A percentile compares a stretch with the other conserved stretches of the same genome.
Conservation (phyloP, 2,329 filamentous ascomycete species). For the Apiospora kogelbergensis region DNA sequence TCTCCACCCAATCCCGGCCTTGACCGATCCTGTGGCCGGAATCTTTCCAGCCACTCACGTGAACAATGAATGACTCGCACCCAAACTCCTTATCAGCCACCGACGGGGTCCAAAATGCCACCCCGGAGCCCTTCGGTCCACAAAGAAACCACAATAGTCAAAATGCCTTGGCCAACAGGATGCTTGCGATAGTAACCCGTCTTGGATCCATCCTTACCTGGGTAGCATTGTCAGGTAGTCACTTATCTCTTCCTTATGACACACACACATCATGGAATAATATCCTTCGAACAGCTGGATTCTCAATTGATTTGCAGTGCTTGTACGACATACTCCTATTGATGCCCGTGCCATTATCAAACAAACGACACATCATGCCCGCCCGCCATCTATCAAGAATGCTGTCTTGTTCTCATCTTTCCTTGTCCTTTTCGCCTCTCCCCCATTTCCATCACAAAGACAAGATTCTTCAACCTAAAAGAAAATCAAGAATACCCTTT, state of each 20-base stretch:
- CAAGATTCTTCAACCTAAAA: not conserved
- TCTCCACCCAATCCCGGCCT: conserved; percentile 3
- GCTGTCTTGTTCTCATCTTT: not conserved
- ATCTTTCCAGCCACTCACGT: conserved; percentile 11
- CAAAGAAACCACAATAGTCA: not conserved
- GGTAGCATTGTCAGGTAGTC: not conserved
- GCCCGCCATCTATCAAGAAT: conserved; percentile 1
- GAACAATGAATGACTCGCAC: not conserved
- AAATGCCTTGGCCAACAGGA: not conserved
- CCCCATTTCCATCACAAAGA: not conserved
- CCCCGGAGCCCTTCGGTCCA: not conserved
- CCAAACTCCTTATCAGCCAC: not conserved
- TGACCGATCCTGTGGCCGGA: conserved; percentile 10
- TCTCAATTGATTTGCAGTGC: not conserved
- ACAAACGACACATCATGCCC: not conserved
- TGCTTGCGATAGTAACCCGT: not conserved
- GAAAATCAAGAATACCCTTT: conserved; percentile 3
- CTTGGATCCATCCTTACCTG: not conserved
- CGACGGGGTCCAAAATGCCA: not conserved
- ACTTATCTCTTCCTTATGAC: not conserved
- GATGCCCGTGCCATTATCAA: not conserved
- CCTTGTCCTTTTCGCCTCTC: not conserved
- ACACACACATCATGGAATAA: not conserved
- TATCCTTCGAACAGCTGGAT: not conserved
- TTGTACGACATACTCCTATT: not conserved